Evolutionary conservation across 2,329 filamentous ascomycete genomes (phyloP).

Genomic region (Cladosporium velox): DNA sequence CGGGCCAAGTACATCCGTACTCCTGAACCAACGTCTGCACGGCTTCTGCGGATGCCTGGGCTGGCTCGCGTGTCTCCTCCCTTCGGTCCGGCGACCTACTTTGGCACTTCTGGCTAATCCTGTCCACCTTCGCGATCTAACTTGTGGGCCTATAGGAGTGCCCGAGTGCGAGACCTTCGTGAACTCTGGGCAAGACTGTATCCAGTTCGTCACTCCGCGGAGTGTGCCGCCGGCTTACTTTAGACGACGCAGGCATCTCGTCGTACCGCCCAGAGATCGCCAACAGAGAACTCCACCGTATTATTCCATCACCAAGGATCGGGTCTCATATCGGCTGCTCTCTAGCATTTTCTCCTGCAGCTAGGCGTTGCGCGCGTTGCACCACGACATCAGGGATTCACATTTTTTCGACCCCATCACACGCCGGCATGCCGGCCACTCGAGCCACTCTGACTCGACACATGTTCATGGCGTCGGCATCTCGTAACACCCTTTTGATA

Average conservation of each 20-base stretch:
- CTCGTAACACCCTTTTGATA: conserved; percentile 7
- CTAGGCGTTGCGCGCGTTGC: conserved; percentile 15
- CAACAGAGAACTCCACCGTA: conserved; percentile 13
- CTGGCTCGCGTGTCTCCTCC: conserved; percentile 19
- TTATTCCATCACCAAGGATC: conserved; percentile 15
- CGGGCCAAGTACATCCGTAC: conserved; percentile 17
- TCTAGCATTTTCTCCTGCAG: conserved; percentile 8
- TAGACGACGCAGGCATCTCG: conserved; percentile 8
- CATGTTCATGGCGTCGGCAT: neutral
- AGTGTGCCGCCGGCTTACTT: conserved; percentile 16
- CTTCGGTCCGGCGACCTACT: conserved; percentile 18
- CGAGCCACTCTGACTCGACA: conserved; percentile 11
- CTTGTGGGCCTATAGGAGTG: conserved; percentile 10
- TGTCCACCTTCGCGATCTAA: conserved; percentile 10
- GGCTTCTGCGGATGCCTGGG: conserved; percentile 16
- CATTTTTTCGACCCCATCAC: conserved; percentile 8
- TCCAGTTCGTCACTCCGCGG: conserved; percentile 14
- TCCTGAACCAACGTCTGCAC: conserved; percentile 20
- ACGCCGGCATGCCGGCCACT: conserved; percentile 1
- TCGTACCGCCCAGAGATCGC: conserved; percentile 17
- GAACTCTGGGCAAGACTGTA: conserved; percentile 1
- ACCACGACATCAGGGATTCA: neutral
- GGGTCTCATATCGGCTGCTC: conserved; percentile 11
- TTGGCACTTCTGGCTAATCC: conserved; percentile 6
- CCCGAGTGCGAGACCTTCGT: conserved; percentile 10